Evolutionary conservation across 2,329 filamentous ascomycete species (phyloP).

Genomic region (Alternaria sp.): DNA sequence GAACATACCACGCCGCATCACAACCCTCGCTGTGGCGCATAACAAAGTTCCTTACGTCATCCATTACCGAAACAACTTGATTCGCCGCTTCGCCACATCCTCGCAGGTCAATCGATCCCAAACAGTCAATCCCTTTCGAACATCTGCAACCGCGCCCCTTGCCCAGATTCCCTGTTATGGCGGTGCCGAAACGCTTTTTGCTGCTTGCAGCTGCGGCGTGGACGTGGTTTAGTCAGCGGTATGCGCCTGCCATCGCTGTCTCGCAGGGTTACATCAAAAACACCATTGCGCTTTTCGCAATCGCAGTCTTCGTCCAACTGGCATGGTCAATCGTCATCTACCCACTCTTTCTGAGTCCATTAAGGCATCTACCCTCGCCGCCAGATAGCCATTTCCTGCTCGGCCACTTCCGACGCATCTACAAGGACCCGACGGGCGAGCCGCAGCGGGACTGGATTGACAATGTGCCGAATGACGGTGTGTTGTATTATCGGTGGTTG

Average conservation of each 20-base stretch:
- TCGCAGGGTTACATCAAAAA: conserved; percentile 49
- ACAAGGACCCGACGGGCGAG: conserved; percentile 52
- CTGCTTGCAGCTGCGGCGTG: conserved; percentile 32
- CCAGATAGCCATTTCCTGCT: conserved; percentile 44
- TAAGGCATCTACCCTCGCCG: conserved; percentile 64
- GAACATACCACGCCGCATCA: not conserved
- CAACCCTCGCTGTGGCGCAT: not conserved
- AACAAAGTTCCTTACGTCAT: not conserved
- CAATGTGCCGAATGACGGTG: conserved; percentile 61
- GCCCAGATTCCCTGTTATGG: conserved; percentile 23
- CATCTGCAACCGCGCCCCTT: not conserved
- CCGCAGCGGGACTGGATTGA: conserved; percentile 60
- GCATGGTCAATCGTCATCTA: conserved; percentile 60
- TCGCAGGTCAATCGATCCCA: not conserved
- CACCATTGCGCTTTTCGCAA: conserved; percentile 49
- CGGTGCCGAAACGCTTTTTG: conserved; percentile 34
- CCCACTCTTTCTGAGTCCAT: conserved; percentile 63
- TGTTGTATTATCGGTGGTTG: conserved; percentile 59
- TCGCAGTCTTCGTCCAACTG: conserved; percentile 44
- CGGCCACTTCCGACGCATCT: conserved; percentile 53
- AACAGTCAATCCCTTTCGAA: not conserved
- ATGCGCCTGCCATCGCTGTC: conserved; percentile 41
- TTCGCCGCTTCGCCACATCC: not conserved
- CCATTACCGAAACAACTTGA: not conserved
- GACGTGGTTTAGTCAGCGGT: conserved; percentile 41